Percentiles rank a stretch among this genome's conserved stretches.
phyloP scores from a whole-genome alignment of 2,329 filamentous ascomycete genomes.

The Falciphora oryzae region DNA sequence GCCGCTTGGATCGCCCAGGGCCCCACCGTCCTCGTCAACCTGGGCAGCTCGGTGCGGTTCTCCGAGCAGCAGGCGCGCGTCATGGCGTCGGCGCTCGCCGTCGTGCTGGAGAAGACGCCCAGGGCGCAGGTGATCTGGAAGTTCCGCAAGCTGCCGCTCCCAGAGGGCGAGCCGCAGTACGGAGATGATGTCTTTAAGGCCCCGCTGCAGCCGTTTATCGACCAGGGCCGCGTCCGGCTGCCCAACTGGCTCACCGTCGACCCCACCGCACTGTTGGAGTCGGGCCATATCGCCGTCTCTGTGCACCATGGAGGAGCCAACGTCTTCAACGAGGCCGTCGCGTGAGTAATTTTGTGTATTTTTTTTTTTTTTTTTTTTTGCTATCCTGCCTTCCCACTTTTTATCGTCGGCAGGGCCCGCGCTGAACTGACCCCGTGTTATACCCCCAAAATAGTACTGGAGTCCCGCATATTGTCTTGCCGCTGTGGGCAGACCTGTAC shows the following conservation, averaged over 20 bases:
- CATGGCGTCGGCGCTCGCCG: constrained; percentile 23
- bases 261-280: constrained; percentile 27
- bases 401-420: neutral
- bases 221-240: constrained; percentile 19
- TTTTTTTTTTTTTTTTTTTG: neutral
- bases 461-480: constrained; percentile 39
- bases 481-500: constrained; percentile 40
- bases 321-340: constrained; percentile 37
- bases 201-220: constrained; percentile 16
- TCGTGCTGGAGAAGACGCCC: constrained; percentile 16
- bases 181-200: constrained; percentile 14
- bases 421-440: constrained; percentile 22
- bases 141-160: constrained; percentile 13
- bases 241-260: constrained; percentile 26
- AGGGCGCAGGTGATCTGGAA: constrained; percentile 30
- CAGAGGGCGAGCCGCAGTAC: constrained; percentile 3
- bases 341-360: constrained; percentile 23
- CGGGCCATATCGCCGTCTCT: constrained; percentile 27
- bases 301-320: constrained; percentile 36
- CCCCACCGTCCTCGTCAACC: constrained; percentile 22
- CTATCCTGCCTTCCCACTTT: neutral
- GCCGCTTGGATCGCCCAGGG: constrained; percentile 17
- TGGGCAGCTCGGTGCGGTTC: constrained; percentile 20
- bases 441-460: constrained; percentile 28
- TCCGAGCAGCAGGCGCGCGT: constrained; percentile 17